Conservation (phyloP, 2,329 filamentous ascomycete species). For the Penicillium corylophilum region DNA sequence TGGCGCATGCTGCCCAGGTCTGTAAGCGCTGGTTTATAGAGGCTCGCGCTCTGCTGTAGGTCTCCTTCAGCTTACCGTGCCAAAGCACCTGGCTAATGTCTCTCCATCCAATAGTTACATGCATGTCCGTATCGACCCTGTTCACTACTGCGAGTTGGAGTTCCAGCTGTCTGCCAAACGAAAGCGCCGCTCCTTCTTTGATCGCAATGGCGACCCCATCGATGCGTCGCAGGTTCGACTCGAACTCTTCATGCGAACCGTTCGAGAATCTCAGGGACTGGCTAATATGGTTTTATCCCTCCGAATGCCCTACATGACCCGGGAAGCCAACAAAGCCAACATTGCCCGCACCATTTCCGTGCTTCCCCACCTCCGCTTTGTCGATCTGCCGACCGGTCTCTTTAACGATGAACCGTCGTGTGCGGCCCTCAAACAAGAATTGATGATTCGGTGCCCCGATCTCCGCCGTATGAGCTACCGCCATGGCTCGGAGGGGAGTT, state of each 20-base stretch:
- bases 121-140: slow-evolving; percentile 87
- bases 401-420: slow-evolving; percentile 77
- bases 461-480: slow-evolving; percentile 87
- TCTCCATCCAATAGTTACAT: slow-evolving; percentile 62
- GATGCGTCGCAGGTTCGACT: slow-evolving; percentile 76
- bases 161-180: slow-evolving; percentile 75
- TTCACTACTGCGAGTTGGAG: slow-evolving; percentile 92
- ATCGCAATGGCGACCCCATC: slow-evolving; percentile 75
- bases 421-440: slow-evolving; percentile 73
- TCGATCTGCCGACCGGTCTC: slow-evolving; percentile 86
- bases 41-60: slow-evolving; percentile 64
- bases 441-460: slow-evolving; percentile 79
- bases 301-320: slow-evolving; percentile 92
- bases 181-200: slow-evolving; percentile 69
- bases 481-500: slow-evolving; percentile 71
- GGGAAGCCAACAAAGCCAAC: slow-evolving; percentile 80
- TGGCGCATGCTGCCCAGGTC: slow-evolving; percentile 74
- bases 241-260: slow-evolving; percentile 74
- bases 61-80: not conserved
- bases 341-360: slow-evolving; percentile 83
- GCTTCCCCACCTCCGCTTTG: slow-evolving; percentile 79
- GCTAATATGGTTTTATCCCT: slow-evolving; percentile 72
- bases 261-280: slow-evolving; percentile 72
- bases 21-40: slow-evolving; percentile 68
- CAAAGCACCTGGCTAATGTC: not conserved